These are phyloP conservation scores for Candida ortonii DNA, from an alignment of 805 yeast genomes.

Conservation along the genomic window DNA sequence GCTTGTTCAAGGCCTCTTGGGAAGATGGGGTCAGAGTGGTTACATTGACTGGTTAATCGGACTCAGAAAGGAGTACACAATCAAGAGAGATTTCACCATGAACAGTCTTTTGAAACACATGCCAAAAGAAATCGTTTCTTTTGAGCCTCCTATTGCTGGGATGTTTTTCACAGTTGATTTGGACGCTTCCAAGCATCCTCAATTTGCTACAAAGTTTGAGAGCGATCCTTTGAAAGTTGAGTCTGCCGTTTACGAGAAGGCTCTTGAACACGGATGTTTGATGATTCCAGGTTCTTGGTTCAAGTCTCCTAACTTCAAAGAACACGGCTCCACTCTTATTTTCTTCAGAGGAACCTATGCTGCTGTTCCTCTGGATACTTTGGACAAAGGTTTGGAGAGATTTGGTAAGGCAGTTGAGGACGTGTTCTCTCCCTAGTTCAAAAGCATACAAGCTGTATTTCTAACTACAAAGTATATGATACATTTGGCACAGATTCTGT, in stretches of 20 bases:
- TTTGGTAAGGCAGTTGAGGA: constrained; percentile 61
- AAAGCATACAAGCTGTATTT: too few relatives aligned
- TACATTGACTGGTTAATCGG: constrained; percentile 88
- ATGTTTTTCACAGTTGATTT: constrained; percentile 77
- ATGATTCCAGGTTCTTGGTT: constrained; percentile 88
- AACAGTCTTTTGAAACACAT: constrained; percentile 65
- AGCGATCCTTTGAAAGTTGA: constrained; percentile 66
- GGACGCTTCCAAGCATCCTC: constrained; percentile 80
- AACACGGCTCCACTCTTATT: constrained; percentile 44
- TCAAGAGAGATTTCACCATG: constrained; percentile 82
- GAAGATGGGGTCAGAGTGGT: constrained; percentile 88
- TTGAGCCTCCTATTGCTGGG: constrained; percentile 73
- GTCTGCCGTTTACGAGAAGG: constrained; percentile 57
- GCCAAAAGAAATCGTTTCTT: constrained; percentile 43
- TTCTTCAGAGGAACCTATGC: constrained; percentile 90
- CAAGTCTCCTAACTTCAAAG: constrained; percentile 49
- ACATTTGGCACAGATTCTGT: too few relatives aligned
- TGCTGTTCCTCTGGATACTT: constrained; percentile 69
- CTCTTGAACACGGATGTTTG: constrained; percentile 57
- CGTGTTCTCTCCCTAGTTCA: constrained; percentile 45
- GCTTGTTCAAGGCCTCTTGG: constrained; percentile 63
- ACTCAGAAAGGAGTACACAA: constrained; percentile 76
- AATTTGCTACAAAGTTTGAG: constrained; percentile 53
- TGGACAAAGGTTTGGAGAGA: constrained; percentile 60
- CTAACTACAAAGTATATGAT: too few relatives aligned